Percentiles rank a stretch among this genome's conserved stretches.
phyloP scores from a whole-genome alignment of 1,284 basidiomycete species.

The Sparassis latifolia region DNA sequence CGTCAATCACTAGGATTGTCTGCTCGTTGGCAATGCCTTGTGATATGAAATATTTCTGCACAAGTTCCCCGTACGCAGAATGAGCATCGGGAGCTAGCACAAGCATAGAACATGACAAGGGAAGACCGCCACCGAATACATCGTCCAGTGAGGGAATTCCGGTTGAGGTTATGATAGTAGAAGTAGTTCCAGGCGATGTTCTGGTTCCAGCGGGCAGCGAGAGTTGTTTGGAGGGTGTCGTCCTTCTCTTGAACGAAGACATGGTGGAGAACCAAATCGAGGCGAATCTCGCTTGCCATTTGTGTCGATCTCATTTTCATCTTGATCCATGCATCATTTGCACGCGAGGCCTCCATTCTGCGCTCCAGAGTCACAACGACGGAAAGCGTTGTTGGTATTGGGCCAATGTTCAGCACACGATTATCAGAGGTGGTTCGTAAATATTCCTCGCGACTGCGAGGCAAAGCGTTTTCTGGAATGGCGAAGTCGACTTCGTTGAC shows the following conservation, averaged over 20 bases:
- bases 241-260: conserved; percentile 83
- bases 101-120: conserved; percentile 70
- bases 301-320: background rate
- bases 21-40: conserved; percentile 80
- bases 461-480: background rate
- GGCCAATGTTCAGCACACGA: conserved; percentile 1
- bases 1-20: conserved; percentile 60
- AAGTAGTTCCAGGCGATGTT: conserved; percentile 53
- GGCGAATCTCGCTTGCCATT: background rate
- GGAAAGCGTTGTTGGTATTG: background rate
- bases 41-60: conserved; percentile 84
- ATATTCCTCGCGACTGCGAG: background rate
- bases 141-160: conserved; percentile 96
- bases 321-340: no score
- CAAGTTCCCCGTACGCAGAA: conserved; percentile 80
- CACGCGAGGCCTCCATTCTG: no score
- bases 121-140: conserved; percentile 89
- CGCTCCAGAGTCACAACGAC: no score
- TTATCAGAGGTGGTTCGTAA: background rate
- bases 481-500: conserved; percentile 2
- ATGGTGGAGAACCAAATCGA: conserved; percentile 29
- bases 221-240: conserved; percentile 32
- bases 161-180: conserved; percentile 70
- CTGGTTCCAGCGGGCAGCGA: conserved; percentile 53
- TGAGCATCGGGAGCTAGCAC: conserved; percentile 79